Base-by-base conservation (phyloP, 768 basidiomycete species). In the Rhizopogon vinicolor region DNA sequence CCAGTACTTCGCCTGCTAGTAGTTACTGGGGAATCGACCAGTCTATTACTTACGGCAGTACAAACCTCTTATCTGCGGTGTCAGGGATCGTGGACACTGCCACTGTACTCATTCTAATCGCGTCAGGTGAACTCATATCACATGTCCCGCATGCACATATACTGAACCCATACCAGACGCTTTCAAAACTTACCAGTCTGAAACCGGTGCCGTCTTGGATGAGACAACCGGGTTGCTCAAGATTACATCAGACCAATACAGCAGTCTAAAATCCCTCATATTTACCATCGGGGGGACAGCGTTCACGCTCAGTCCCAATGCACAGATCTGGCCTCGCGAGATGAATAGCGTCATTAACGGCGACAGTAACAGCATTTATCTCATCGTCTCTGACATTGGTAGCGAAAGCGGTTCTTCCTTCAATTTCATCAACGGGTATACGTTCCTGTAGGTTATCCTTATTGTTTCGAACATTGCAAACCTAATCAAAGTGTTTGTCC, bases 71-170 rank as follows among this genome's bases (percentile, higher is more conserved):
- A 19, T 41, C 49, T 22, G 56, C 44, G 10, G 66, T 63, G 1
- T 60, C 69, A 10, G 73, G 73, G 13, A 68, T 74, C 42, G 63
- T 74, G 58, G 71, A 75, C 55, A 72, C 71, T 12, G 73, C 70
- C 52, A 74, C 73, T 12, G 70, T 71, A 5, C 63, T 75, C 41
- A 56, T 62, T 37, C 50, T 62, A n/a, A 37, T 62, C n/a, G 60
- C 59, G 6, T 51, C 59, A 13, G 55, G 55, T 55, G 56, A 54
- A 25, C n/a, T 16, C 16, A 33, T 13, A 31, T 33, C 16, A 10
- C 28, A 19, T 19, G 33, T 5, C 1, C 5, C 48, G 10, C 14
- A 49, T 13, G 2, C 48, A 49, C 71, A 65, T 37, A 33, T 44
- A 19, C 45, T 41, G 45, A 55, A 55, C 52, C 3, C 22, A 16